A percentile compares a stretch with the other conserved stretches of the same genome.
phyloP scores from a whole-genome alignment of 2,329 filamentous ascomycete species.

The Colletotrichum aenigma region DNA sequence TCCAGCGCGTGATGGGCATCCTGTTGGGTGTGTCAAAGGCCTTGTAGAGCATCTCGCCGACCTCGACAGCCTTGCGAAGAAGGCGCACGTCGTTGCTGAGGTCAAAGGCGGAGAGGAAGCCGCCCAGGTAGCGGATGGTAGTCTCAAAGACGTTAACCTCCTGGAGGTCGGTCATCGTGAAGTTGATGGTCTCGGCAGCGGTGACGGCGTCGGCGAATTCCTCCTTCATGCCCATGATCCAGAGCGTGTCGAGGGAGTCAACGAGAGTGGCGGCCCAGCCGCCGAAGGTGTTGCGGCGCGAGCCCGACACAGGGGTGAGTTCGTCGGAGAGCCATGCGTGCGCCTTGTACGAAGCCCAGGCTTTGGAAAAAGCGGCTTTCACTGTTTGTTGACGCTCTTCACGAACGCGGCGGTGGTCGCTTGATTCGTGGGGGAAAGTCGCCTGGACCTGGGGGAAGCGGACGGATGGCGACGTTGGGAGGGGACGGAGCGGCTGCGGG shows the following conservation, averaged over 20 bases:
- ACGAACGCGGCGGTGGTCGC: slow-evolving; percentile 23
- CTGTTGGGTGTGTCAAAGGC: slow-evolving; percentile 54
- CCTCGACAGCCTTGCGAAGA: slow-evolving; percentile 46
- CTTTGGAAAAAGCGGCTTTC: slow-evolving; percentile 44
- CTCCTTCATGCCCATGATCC: slow-evolving; percentile 62
- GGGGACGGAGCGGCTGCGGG: slow-evolving; percentile 26
- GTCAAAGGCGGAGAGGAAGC: slow-evolving; percentile 50
- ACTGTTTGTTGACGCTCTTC: slow-evolving; percentile 38
- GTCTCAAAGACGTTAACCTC: slow-evolving; percentile 49
- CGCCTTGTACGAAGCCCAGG: slow-evolving; percentile 55
- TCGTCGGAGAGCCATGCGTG: slow-evolving; percentile 59
- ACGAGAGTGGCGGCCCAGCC: slow-evolving; percentile 65
- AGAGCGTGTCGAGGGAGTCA: slow-evolving; percentile 64
- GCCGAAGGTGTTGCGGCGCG: slow-evolving; percentile 52
- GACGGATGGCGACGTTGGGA: slow-evolving; percentile 32
- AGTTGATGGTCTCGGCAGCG: slow-evolving; percentile 54
- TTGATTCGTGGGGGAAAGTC: slow-evolving; percentile 28
- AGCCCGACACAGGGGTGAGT: slow-evolving; percentile 51
- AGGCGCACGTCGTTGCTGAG: slow-evolving; percentile 44
- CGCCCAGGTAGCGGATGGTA: slow-evolving; percentile 49
- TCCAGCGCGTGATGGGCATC: slow-evolving; percentile 41
- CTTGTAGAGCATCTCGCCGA: slow-evolving; percentile 52
- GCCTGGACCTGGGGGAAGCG: slow-evolving; percentile 37
- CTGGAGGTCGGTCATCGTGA: slow-evolving; percentile 41
- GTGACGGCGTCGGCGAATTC: slow-evolving; percentile 61